These are phyloP conservation scores for Geoglossum glabrum DNA, from an alignment of 495 filamentous ascomycete genomes.

Conservation along the genomic window DNA sequence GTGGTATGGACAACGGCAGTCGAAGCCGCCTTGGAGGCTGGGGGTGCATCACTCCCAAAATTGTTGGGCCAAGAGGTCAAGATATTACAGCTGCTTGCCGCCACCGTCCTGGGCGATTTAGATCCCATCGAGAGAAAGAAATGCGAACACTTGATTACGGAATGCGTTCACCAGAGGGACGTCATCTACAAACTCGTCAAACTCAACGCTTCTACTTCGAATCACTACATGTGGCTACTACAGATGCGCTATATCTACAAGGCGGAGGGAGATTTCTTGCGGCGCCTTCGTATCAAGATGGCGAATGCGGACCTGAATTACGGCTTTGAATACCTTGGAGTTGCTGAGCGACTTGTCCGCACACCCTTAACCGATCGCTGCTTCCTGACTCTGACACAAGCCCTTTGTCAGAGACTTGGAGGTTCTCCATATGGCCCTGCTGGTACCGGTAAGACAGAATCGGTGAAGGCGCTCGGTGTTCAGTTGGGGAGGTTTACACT, in stretches of 20 bases:
- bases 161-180: conserved; percentile 94
- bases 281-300: conserved; percentile 83
- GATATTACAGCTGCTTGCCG: conserved; percentile 62
- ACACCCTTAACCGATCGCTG: conserved; percentile 94
- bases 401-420: conserved; percentile 81
- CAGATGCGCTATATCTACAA: conserved; percentile 93
- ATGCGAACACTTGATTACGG: conserved; percentile 96
- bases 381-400: conserved; percentile 93
- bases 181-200: conserved; percentile 65
- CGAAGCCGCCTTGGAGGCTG: conserved; percentile 48
- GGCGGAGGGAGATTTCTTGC: conserved; percentile 56
- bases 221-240: conserved; percentile 83
- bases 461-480: conserved; percentile 89
- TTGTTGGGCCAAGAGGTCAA: conserved; percentile 59
- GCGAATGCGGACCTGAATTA: conserved; percentile 90
- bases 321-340: conserved; percentile 93
- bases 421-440: conserved; percentile 95
- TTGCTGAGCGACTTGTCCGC: conserved; percentile 83
- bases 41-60: conserved; percentile 40
- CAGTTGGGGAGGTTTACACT: conserved; percentile 94
- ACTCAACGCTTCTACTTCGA: conserved; percentile 51
- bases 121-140: conserved; percentile 78
- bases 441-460: conserved; percentile 98
- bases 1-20: conserved; percentile 80
- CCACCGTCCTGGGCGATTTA: conserved; percentile 76